These are phyloP conservation scores for Nicotiana paniculata DNA, from an alignment of 257 asterid species.

Conservation along the genomic window DNA sequence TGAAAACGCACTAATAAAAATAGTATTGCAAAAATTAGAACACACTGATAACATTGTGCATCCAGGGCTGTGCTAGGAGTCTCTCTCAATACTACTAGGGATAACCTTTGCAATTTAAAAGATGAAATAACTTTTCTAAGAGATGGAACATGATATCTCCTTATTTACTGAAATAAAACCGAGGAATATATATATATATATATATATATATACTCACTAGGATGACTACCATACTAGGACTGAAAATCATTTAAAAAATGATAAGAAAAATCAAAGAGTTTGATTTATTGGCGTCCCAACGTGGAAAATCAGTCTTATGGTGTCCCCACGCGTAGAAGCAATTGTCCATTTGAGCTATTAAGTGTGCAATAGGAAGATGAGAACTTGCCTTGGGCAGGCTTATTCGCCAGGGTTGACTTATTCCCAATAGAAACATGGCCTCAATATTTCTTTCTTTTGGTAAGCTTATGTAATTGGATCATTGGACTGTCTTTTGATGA, in stretches of 20 bases:
- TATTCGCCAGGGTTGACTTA: not conserved
- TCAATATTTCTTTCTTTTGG: not conserved
- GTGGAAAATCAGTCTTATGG: not conserved
- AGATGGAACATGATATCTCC: too few species aligned
- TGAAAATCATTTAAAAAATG: not conserved
- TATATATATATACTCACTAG: not conserved
- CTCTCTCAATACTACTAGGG: too few species aligned
- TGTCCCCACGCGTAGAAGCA: too few species aligned
- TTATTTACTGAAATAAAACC: too few species aligned
- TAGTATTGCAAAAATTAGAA: too few species aligned
- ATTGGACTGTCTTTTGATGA: not conserved
- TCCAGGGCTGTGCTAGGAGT: too few species aligned
- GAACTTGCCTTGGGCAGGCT: not conserved
- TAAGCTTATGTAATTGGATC: not conserved
- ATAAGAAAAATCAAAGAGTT: not conserved
- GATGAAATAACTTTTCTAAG: too few species aligned
- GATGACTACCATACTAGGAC: not conserved
- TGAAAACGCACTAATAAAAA: too few species aligned
- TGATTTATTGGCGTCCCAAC: not conserved
- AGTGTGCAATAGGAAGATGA: not conserved
- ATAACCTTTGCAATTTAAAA: too few species aligned
- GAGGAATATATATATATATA: too few species aligned
- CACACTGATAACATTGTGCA: too few species aligned
- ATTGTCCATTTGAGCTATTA: too few species aligned
- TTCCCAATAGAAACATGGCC: not conserved